Conservation (phyloP, 164 flowering plant genomes). For the Tetracentron sinense region DNA sequence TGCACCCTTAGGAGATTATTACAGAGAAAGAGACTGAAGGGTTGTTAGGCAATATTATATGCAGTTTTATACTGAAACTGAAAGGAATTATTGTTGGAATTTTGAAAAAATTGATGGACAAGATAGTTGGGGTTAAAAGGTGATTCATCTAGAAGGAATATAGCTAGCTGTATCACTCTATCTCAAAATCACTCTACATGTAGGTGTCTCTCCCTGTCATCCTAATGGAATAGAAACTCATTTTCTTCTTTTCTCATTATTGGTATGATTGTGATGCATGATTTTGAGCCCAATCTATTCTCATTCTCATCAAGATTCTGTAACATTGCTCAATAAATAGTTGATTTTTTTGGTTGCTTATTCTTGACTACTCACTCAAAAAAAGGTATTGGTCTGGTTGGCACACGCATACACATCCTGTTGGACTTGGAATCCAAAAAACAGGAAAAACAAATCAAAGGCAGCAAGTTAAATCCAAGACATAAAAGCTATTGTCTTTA, state of each 20-base stretch:
- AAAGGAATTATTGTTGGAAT: too few relatives aligned
- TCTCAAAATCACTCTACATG: neutral
- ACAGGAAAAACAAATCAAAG: too few relatives aligned
- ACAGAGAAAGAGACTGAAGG: neutral
- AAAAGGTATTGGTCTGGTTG: too few relatives aligned
- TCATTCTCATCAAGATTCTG: constrained; percentile 11
- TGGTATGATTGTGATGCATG: constrained; percentile 15
- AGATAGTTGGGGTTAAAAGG: neutral
- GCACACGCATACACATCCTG: too few relatives aligned
- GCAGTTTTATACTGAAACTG: too few relatives aligned
- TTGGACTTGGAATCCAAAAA: too few relatives aligned
- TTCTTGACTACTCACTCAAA: neutral
- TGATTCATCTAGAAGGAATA: constrained; percentile 4
- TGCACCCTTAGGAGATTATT: neutral
- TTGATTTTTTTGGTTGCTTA: neutral
- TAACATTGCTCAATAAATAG: neutral
- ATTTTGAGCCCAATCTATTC: constrained; percentile 13
- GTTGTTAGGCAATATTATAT: too few relatives aligned
- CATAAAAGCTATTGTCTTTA: too few relatives aligned
- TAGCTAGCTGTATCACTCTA: neutral
- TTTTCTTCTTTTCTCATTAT: constrained; percentile 13
- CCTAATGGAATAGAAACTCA: constrained; percentile 6
- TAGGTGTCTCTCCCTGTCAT: constrained; percentile 6
- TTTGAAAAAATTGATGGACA: neutral
- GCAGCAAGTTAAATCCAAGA: too few relatives aligned